phyloP scores from a whole-genome alignment of 305 asterid genomes.

The Solanum hybrid region DNA sequence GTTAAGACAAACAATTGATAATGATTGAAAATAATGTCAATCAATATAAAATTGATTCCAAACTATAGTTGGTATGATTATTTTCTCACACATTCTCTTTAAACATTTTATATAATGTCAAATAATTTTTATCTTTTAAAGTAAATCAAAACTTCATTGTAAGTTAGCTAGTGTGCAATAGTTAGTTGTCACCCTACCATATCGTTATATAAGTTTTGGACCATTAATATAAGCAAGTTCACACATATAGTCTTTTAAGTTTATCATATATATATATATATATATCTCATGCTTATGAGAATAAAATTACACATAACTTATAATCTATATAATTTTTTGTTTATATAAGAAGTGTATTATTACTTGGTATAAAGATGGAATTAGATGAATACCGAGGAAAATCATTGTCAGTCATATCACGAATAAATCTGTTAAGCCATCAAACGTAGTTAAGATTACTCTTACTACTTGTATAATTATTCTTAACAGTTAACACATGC shows the following conservation, averaged over 20 bases:
- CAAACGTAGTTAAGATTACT: not conserved
- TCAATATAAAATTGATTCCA: not conserved
- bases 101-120: not conserved
- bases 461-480: not conserved
- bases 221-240: not conserved
- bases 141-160: not conserved
- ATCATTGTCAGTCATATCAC: not conserved
- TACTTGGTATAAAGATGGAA: not conserved
- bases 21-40: not conserved
- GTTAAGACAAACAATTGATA: not conserved
- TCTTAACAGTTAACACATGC: not conserved
- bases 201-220: not conserved
- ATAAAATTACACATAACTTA: too few species aligned
- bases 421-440: not conserved
- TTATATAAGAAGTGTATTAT: not conserved
- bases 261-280: not conserved
- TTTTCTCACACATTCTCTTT: not conserved
- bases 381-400: not conserved
- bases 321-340: too few species aligned
- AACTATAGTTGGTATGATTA: not conserved
- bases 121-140: not conserved
- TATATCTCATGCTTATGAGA: not conserved
- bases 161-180: not conserved
- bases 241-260: not conserved
- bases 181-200: not conserved